Base-by-base conservation (phyloP, 352 stramenopile genomes). In the Phytopythium sindhum region DNA sequence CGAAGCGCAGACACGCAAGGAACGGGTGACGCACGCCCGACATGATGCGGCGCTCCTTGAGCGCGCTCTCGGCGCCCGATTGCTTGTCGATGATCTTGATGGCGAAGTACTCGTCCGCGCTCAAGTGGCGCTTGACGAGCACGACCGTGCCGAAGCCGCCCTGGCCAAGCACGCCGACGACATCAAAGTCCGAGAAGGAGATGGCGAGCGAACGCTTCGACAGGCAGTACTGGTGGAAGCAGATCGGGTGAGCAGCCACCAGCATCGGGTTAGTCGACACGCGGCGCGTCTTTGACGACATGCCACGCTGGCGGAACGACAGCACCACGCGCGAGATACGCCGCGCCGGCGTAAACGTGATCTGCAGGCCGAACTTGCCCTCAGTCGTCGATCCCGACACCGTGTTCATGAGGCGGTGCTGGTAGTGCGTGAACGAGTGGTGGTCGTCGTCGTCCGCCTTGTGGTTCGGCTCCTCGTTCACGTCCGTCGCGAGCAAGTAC, bases 1-100 rank as follows among this genome's bases (percentile, higher is more conserved):
- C 86, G 62, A 94, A 94, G 57, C 81, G 86, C 65, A 94, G 66
- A 55, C 80, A 91, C 47, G 80, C 86, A 31, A 94, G 68, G 74
- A 94, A 94, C 57, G 86, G 86, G 57, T 94, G 86, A 35, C 80
- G 83, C 35, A 94, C 75, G 26, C 80, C 84, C 19, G 79, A 90
- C 65, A 94, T 63, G 42, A 94, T 94, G 26, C 81, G 80, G 7
- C 81, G 74, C 60, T 94, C 86, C 52, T 91, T 94, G 3, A 91
- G 59, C 31, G 86, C 84, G 26, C 73, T 87, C 60, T 94, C 83
- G 15, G 84, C 84, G 37, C 80, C 80, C 15, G 80, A 91, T 54
- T 91, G 78, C 63, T 94, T 94, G 72, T 91, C 84, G 62, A 92
- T 91, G 66, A 94, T 94, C 74, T 94, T 94, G 67, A 94, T 93